Conservation (phyloP, 2,329 filamentous ascomycete species). For the Lasiodiplodia sp. region DNA sequence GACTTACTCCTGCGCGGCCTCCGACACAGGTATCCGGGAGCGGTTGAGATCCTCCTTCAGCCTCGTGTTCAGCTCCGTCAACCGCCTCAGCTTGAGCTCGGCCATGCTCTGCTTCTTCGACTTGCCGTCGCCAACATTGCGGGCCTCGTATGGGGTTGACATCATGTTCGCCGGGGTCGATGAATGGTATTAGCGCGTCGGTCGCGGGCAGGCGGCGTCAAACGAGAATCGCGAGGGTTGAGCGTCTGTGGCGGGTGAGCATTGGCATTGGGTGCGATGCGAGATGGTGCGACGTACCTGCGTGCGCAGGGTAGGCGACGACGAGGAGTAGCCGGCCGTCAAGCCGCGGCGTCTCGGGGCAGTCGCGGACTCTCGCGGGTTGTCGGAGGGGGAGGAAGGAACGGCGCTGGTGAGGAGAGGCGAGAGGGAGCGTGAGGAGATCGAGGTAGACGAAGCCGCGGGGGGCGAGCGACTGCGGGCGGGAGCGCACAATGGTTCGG, state of each 20-base stretch:
- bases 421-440: slow-evolving; percentile 17
- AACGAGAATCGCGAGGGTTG: slow-evolving; percentile 24
- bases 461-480: slow-evolving; percentile 26
- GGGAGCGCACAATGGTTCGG: slow-evolving; percentile 22
- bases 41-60: slow-evolving; percentile 95
- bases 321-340: slow-evolving; percentile 37
- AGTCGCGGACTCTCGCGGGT: slow-evolving; percentile 27
- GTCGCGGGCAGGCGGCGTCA: slow-evolving; percentile 20
- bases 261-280: slow-evolving; percentile 27
- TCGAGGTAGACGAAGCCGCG: slow-evolving; percentile 26
- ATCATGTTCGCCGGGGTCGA: slow-evolving; percentile 50
- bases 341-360: slow-evolving; percentile 24
- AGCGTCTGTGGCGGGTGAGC: slow-evolving; percentile 28
- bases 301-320: slow-evolving; percentile 35
- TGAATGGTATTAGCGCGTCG: slow-evolving; percentile 23
- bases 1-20: slow-evolving; percentile 72
- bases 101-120: slow-evolving; percentile 99
- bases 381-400: slow-evolving; percentile 31
- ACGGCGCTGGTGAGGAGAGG: slow-evolving; percentile 7
- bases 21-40: slow-evolving; percentile 93
- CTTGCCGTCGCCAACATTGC: slow-evolving; percentile 70
- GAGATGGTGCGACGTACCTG: slow-evolving; percentile 31
- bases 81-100: slow-evolving; percentile 92
- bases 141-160: slow-evolving; percentile 70
- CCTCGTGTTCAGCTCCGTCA: slow-evolving; percentile 96